These are phyloP conservation scores for Leishmania tarentolae DNA, from an alignment of 208 protist genomes.

Conservation along the genomic window DNA sequence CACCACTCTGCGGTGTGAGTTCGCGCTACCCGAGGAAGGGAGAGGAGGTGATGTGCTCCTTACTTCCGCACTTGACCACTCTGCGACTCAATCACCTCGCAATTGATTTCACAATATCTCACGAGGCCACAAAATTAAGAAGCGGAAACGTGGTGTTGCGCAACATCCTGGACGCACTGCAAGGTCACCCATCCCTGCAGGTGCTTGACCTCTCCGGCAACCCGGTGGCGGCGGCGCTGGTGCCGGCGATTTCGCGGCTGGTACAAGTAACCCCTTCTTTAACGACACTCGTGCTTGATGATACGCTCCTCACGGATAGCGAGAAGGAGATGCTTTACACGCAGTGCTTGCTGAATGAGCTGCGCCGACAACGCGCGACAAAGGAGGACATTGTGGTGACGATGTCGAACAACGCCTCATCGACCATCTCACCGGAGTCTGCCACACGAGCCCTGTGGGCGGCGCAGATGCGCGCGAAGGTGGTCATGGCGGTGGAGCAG, in stretches of 20 bases:
- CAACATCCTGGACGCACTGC: conserved; percentile 37
- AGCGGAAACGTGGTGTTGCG: conserved; percentile 27
- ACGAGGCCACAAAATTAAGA: not conserved
- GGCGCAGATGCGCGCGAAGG: conserved; percentile 13
- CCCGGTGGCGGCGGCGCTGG: conserved; percentile 43
- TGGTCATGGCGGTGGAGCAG: conserved; percentile 15
- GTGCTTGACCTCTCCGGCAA: conserved; percentile 58
- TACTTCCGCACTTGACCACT: conserved; percentile 19
- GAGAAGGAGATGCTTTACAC: conserved; percentile 37
- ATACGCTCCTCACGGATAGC: conserved; percentile 30
- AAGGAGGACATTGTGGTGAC: not conserved
- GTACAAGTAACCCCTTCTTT: conserved; percentile 45
- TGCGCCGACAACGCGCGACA: conserved; percentile 16
- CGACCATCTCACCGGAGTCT: not conserved
- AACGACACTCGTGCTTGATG: conserved; percentile 32
- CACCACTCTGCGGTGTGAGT: conserved; percentile 13
- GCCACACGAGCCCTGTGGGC: not conserved
- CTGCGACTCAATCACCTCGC: conserved; percentile 18
- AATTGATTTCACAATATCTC: conserved; percentile 11
- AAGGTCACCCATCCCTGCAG: conserved; percentile 39
- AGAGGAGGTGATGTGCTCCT: conserved; percentile 20
- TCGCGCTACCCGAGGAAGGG: not conserved
- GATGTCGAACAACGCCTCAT: not conserved
- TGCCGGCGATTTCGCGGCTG: conserved; percentile 44
- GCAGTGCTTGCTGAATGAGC: conserved; percentile 36